Conservation (phyloP, 805 yeast species). For the Lachancea dasiensis region DNA sequence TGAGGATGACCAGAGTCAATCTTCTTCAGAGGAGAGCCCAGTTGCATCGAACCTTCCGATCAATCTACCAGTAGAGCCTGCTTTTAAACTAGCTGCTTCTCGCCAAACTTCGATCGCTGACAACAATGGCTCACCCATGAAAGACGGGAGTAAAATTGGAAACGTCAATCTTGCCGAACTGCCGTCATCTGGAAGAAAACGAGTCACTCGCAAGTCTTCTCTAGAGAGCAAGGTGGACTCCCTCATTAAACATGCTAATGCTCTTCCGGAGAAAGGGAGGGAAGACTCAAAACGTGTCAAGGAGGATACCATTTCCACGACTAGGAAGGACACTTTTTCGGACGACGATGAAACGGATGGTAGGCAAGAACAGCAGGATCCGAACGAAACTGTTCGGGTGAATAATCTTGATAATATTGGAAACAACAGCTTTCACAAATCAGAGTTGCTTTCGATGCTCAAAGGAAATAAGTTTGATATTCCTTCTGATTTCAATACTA, state of each 20-base stretch:
- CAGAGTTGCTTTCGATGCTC: slow-evolving; percentile 24
- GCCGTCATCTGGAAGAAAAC: slow-evolving; percentile 16
- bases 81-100: slow-evolving; percentile 8
- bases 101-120: slow-evolving; percentile 32
- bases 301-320: slow-evolving; percentile 13
- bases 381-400: slow-evolving; percentile 17
- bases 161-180: slow-evolving; percentile 28
- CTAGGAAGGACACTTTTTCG: slow-evolving; percentile 21
- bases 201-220: slow-evolving; percentile 22
- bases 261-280: slow-evolving; percentile 16
- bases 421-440: slow-evolving; percentile 25
- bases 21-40: slow-evolving; percentile 17
- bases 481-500: slow-evolving; percentile 12
- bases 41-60: slow-evolving; percentile 3
- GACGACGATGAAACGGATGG: slow-evolving; percentile 16
- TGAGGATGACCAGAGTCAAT: slow-evolving; percentile 13
- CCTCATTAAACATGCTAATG: slow-evolving; percentile 14
- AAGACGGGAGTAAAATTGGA: slow-evolving; percentile 17
- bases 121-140: slow-evolving; percentile 29
- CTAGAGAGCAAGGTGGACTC: slow-evolving; percentile 21
- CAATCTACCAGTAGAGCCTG: slow-evolving; percentile 1
- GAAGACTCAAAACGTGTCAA: slow-evolving; percentile 13
- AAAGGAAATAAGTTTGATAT: slow-evolving; percentile 20
- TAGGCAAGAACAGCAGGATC: slow-evolving; percentile 13
- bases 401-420: slow-evolving; percentile 12